Conservation (phyloP, 2,329 filamentous ascomycete genomes). For the Lachnellula suecica region DNA sequence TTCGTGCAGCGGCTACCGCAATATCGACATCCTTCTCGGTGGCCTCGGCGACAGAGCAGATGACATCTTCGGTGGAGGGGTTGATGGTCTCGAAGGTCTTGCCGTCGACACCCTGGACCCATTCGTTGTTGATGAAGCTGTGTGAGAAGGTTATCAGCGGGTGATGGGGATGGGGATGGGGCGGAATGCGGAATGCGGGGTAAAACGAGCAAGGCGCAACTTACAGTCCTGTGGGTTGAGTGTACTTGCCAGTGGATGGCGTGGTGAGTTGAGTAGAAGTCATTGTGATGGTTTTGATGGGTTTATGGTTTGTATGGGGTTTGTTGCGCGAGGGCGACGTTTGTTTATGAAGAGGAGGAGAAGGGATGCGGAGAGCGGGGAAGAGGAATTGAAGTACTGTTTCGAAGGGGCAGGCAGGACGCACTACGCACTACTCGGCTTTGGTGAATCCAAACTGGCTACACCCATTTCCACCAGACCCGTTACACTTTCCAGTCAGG, state of each 20-base stretch:
- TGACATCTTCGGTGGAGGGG: conserved; percentile 80
- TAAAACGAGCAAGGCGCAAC: conserved; percentile 14
- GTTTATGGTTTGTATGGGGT: not conserved
- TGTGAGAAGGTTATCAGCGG: conserved; percentile 3
- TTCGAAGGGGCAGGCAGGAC: not conserved
- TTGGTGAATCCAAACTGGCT: not conserved
- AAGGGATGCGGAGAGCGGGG: conserved; percentile 9
- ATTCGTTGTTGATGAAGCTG: conserved; percentile 85
- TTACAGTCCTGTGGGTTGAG: conserved; percentile 42
- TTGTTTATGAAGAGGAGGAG: not conserved
- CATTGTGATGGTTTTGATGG: conserved; percentile 19
- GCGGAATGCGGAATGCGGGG: conserved; percentile 13
- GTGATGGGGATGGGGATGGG: too few species aligned
- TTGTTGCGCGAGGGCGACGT: not conserved
- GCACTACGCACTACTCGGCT: not conserved
- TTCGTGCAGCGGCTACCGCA: conserved; percentile 81
- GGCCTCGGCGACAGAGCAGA: conserved; percentile 79
- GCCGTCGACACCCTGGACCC: conserved; percentile 78
- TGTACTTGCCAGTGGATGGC: conserved; percentile 33
- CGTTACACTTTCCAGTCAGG: not conserved
- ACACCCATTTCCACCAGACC: too few species aligned
- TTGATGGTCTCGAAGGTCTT: conserved; percentile 93
- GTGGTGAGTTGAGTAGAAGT: conserved; percentile 29
- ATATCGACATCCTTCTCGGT: conserved; percentile 83
- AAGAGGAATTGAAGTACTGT: conserved; percentile 1